Conservation (phyloP, 2,329 filamentous ascomycete genomes). For the Didymella glomerata region DNA sequence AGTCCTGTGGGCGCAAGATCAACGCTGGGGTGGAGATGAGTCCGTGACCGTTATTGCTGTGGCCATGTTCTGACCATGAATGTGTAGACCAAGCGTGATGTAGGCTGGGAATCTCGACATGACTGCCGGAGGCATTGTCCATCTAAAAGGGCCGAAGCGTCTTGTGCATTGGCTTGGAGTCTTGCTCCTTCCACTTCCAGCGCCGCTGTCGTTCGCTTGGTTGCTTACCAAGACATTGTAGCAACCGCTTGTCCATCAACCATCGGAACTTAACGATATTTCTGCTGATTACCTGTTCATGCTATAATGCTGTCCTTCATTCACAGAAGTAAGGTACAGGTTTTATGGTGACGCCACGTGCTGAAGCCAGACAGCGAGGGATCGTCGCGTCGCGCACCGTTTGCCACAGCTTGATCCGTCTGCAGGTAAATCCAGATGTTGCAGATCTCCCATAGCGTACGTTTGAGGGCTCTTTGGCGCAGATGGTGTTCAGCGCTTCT, state of each 20-base stretch:
- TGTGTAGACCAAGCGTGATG: background rate
- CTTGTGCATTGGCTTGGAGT: conserved; percentile 4
- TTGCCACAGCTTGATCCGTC: background rate
- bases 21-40: conserved; percentile 10
- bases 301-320: background rate
- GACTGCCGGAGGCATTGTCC: background rate
- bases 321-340: background rate
- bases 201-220: conserved; percentile 4
- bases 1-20: conserved; percentile 9
- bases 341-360: background rate
- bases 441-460: conserved; percentile 1
- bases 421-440: conserved; percentile 2
- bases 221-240: background rate
- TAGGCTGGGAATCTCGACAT: background rate
- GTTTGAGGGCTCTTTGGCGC: background rate
- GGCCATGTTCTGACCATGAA: background rate
- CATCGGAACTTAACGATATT: background rate
- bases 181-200: conserved; percentile 22
- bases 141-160: conserved; percentile 1
- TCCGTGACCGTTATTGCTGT: background rate
- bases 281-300: background rate
- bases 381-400: background rate
- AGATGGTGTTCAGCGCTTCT: background rate
- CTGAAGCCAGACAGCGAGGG: background rate
- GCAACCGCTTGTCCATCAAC: background rate